phyloP scores from a whole-genome alignment of 805 yeast species.

The Isabelozyma gotoi region DNA sequence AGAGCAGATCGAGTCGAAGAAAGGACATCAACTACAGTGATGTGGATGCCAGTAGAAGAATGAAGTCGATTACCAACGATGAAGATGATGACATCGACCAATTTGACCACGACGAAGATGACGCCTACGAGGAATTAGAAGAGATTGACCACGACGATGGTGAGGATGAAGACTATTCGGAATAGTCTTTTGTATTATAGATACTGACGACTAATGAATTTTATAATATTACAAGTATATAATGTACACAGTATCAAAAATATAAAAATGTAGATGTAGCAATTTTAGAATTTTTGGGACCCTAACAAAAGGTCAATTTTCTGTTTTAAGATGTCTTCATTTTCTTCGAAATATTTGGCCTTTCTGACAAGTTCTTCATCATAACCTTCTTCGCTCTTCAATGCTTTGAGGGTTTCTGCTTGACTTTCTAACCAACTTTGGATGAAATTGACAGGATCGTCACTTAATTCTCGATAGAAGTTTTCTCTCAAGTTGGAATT shows the following conservation, averaged over 20 bases:
- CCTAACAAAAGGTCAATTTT: slow-evolving; percentile 76
- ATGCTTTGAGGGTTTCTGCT: slow-evolving; percentile 77
- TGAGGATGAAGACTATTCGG: slow-evolving; percentile 14
- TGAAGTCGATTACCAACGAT: slow-evolving; percentile 12
- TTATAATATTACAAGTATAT: background rate
- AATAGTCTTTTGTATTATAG: too few species aligned
- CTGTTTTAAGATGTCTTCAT: slow-evolving; percentile 62
- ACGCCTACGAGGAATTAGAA: slow-evolving; percentile 6
- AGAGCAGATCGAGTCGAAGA: slow-evolving; percentile 15
- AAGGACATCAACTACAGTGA: slow-evolving; percentile 20
- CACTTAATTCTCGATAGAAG: slow-evolving; percentile 71
- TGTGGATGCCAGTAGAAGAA: slow-evolving; percentile 5
- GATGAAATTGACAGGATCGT: slow-evolving; percentile 76
- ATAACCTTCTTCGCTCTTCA: slow-evolving; percentile 87
- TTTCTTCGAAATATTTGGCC: slow-evolving; percentile 76
- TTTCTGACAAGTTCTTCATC: slow-evolving; percentile 87
- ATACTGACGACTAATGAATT: background rate
- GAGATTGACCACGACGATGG: slow-evolving; percentile 2
- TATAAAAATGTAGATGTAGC: slow-evolving; percentile 1
- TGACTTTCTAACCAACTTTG: slow-evolving; percentile 77
- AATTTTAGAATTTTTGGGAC: slow-evolving; percentile 42
- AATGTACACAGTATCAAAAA: background rate
- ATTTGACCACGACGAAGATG: slow-evolving; percentile 20
- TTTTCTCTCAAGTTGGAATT: slow-evolving; percentile 65
- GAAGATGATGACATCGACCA: slow-evolving; percentile 12